These are phyloP conservation scores for Leishmania tarentolae DNA, from an alignment of 208 protist species.

Conservation along the genomic window DNA sequence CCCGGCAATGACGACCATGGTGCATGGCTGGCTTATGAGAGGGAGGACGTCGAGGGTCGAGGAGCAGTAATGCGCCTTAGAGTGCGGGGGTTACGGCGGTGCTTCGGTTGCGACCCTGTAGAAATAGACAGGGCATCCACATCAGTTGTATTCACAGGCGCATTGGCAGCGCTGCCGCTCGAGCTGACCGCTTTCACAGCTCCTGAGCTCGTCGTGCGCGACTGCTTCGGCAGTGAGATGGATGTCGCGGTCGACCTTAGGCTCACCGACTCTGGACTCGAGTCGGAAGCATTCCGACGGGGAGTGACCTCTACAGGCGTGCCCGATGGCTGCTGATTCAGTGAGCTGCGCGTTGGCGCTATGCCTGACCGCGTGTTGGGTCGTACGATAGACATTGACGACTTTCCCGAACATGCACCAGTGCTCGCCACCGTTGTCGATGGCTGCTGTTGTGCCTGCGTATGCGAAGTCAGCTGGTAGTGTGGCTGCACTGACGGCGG, in stretches of 20 bases:
- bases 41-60: constrained; percentile 12
- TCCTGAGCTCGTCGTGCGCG: background rate
- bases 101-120: constrained; percentile 1
- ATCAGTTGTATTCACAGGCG: background rate
- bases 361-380: constrained; percentile 10
- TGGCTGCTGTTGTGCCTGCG: background rate
- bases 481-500: background rate
- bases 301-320: background rate
- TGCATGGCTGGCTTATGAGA: background rate
- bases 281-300: background rate
- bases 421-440: background rate
- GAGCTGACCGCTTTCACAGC: background rate
- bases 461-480: background rate
- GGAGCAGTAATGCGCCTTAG: constrained; percentile 21
- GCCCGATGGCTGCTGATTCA: background rate
- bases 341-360: constrained; percentile 13
- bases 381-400: constrained; percentile 6
- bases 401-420: background rate
- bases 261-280: background rate
- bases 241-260: background rate
- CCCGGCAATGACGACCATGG: constrained; percentile 5
- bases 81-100: constrained; percentile 27
- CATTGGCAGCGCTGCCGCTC: background rate
- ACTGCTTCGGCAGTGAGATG: background rate
- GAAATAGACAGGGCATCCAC: background rate